Evolutionary conservation across 306 rosid genomes (phyloP).

Genomic region (Ziziphus jujuba): DNA sequence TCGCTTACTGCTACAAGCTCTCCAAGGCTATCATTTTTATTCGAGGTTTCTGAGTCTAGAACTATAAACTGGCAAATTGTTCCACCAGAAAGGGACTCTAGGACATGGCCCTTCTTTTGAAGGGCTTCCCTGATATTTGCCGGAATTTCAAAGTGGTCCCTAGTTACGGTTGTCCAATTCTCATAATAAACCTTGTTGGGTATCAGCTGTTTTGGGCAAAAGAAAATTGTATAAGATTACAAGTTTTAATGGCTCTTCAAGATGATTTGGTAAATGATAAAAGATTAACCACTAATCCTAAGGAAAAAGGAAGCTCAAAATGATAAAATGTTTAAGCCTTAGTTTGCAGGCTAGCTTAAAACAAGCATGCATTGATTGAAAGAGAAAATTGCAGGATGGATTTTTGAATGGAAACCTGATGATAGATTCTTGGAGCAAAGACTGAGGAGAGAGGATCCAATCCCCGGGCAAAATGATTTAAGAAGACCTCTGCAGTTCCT

Average conservation of each 20-base stretch:
- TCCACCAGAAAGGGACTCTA: slow-evolving; percentile 57
- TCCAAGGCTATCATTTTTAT: slow-evolving; percentile 23
- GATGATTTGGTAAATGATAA: neutral
- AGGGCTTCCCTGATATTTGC: slow-evolving; percentile 54
- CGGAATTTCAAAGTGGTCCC: slow-evolving; percentile 68
- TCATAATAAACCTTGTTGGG: slow-evolving; percentile 67
- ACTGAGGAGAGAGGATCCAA: slow-evolving; percentile 72
- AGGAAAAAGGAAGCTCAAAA: too few relatives aligned
- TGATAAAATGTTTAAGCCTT: too few relatives aligned
- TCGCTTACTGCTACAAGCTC: slow-evolving; percentile 84
- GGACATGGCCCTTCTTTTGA: slow-evolving; percentile 67
- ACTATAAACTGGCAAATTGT: slow-evolving; percentile 62
- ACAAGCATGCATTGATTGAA: too few relatives aligned
- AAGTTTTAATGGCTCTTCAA: neutral
- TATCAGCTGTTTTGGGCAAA: slow-evolving; percentile 50
- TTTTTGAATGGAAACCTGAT: slow-evolving; percentile 44
- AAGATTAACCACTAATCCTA: neutral
- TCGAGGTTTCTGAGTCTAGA: slow-evolving; percentile 20
- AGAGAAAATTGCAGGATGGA: neutral
- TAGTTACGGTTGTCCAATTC: slow-evolving; percentile 76
- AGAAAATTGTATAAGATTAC: neutral
- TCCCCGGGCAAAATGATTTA: slow-evolving; percentile 78
- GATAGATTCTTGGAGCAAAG: slow-evolving; percentile 76
- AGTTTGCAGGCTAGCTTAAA: too few relatives aligned
- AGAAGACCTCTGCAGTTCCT: slow-evolving; percentile 62